Percentiles rank a stretch among this genome's conserved stretches.
Evolutionary conservation across 257 asterid genomes (phyloP).

Genomic region (Cynanchum wilfordii): DNA sequence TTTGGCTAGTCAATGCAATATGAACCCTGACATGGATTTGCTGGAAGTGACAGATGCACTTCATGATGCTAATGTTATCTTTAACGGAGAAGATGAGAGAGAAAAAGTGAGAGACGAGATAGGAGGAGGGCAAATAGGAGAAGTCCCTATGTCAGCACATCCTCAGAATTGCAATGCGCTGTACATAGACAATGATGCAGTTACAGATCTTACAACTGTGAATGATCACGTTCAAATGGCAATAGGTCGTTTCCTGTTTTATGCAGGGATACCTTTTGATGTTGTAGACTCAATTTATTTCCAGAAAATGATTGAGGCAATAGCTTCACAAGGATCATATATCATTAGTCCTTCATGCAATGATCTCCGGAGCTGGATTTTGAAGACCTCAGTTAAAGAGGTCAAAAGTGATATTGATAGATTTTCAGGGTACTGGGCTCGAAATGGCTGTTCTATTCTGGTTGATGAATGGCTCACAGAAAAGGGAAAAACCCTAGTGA

Average conservation of each 20-base stretch:
- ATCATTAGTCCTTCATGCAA: constrained; percentile 62
- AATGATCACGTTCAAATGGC: constrained; percentile 66
- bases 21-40: constrained; percentile 46
- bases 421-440: constrained; percentile 50
- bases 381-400: constrained; percentile 65
- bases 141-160: constrained; percentile 34
- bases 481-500: constrained; percentile 56
- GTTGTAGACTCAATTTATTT: constrained; percentile 71
- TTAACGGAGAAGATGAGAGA: constrained; percentile 38
- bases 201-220: constrained; percentile 30
- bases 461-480: constrained; percentile 58
- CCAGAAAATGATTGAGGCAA: constrained; percentile 75
- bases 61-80: constrained; percentile 40
- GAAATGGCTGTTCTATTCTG: constrained; percentile 74
- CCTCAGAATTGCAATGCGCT: constrained; percentile 14
- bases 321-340: constrained; percentile 57
- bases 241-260: constrained; percentile 64
- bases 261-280: constrained; percentile 63
- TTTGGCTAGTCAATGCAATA: constrained; percentile 35
- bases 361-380: constrained; percentile 67
- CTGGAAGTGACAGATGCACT: constrained; percentile 56
- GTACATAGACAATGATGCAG: constrained; percentile 25
- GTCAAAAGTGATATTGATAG: constrained; percentile 52
- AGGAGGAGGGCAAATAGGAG: constrained; percentile 63
- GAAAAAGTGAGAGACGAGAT: constrained; percentile 36